Evolutionary conservation across 2,329 filamentous ascomycete species (phyloP).

Genomic region (Diplodia intermedia): DNA sequence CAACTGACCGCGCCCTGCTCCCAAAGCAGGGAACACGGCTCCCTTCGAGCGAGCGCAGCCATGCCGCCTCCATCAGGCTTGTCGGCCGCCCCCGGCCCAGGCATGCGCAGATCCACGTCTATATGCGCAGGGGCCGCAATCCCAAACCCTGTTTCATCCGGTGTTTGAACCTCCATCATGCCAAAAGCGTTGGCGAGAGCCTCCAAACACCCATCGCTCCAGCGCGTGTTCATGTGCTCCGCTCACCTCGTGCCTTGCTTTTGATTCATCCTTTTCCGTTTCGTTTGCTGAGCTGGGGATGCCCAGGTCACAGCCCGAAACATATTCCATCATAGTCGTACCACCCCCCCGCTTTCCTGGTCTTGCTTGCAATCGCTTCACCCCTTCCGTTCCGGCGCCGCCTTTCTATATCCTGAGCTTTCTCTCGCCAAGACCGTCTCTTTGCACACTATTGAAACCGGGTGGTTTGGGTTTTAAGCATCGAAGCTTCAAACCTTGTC

Average conservation of each 20-base stretch:
- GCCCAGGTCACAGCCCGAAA: slow-evolving; percentile 21
- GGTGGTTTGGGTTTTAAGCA: slow-evolving; percentile 8
- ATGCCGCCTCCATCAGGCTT: slow-evolving; percentile 13
- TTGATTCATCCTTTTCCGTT: not conserved
- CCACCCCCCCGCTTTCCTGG: slow-evolving; percentile 10
- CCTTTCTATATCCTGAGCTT: too few species aligned
- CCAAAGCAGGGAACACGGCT: slow-evolving; percentile 8
- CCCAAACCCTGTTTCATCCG: slow-evolving; percentile 13
- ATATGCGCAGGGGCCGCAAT: slow-evolving; percentile 4
- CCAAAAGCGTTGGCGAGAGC: not conserved
- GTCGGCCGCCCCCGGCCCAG: not conserved
- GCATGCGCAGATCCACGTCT: slow-evolving; percentile 25
- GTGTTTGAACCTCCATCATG: not conserved
- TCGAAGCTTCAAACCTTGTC: slow-evolving; percentile 5
- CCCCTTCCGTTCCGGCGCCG: not conserved
- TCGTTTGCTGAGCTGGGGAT: not conserved
- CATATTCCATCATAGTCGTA: slow-evolving; percentile 20
- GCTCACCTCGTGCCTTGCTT: not conserved
- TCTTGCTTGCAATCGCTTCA: not conserved
- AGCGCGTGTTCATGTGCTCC: not conserved
- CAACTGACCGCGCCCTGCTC: not conserved
- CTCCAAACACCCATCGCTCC: not conserved
- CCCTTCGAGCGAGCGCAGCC: not conserved
- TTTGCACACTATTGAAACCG: not conserved
- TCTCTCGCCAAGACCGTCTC: too few species aligned